These are phyloP conservation scores for Irpex sp. DNA, from an alignment of 1,284 basidiomycete genomes.

Conservation along the genomic window DNA sequence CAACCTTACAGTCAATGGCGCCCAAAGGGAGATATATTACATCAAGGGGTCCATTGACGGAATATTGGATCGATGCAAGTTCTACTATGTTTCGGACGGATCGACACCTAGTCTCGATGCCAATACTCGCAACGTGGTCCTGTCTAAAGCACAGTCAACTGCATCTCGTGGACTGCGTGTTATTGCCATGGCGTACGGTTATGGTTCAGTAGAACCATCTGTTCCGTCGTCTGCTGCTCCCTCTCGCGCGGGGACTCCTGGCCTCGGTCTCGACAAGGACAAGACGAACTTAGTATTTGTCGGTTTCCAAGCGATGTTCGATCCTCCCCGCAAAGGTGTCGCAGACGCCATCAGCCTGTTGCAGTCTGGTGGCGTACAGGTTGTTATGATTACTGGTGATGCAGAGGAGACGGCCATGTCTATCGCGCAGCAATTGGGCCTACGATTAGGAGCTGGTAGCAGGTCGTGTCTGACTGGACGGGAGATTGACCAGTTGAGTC, in stretches of 20 bases:
- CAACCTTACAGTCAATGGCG: conserved; percentile 33
- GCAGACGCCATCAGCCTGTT: conserved; percentile 80
- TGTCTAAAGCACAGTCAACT: conserved; percentile 66
- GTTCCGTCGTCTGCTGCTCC: conserved; percentile 23
- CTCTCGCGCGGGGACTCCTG: conserved; percentile 26
- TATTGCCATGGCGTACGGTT: conserved; percentile 88
- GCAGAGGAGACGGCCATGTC: conserved; percentile 88
- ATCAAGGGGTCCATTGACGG: conserved; percentile 92
- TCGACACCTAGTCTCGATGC: conserved; percentile 78
- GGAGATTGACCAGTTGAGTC: conserved; percentile 82
- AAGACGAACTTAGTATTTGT: conserved; percentile 78
- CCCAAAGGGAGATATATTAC: conserved; percentile 70
- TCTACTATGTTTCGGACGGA: conserved; percentile 84
- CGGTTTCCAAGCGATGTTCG: conserved; percentile 94
- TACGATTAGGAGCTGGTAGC: conserved; percentile 50
- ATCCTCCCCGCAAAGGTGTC: conserved; percentile 93
- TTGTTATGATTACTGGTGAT: conserved; percentile 99
- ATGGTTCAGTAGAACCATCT: conserved; percentile 48
- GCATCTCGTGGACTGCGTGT: conserved; percentile 81
- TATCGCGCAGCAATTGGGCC: conserved; percentile 88
- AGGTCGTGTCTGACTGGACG: conserved; percentile 73
- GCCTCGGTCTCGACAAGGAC: conserved; percentile 34
- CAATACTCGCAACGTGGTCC: conserved; percentile 61
- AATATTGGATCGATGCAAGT: conserved; percentile 81
- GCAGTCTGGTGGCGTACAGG: conserved; percentile 85